Evolutionary conservation across 257 asterid genomes (phyloP).

Genomic region (Rauvolfia tetraphylla): DNA sequence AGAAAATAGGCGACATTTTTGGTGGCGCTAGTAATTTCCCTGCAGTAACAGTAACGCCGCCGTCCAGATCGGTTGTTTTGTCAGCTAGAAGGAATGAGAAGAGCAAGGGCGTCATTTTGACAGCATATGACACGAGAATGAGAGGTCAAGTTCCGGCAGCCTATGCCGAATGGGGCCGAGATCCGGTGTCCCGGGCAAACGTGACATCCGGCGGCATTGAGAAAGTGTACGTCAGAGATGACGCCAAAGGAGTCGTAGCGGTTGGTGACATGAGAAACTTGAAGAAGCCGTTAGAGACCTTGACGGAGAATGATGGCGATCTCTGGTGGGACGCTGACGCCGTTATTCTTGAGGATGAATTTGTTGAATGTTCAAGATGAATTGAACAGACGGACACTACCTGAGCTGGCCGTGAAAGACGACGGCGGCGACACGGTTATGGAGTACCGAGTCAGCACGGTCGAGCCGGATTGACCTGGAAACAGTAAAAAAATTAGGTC

Average conservation of each 20-base stretch:
- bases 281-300: constrained; percentile 48
- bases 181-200: constrained; percentile 12
- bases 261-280: constrained; percentile 79
- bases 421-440: background rate
- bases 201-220: constrained; percentile 9
- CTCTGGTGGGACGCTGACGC: constrained; percentile 84
- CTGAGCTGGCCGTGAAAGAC: background rate
- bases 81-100: constrained; percentile 39
- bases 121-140: constrained; percentile 68
- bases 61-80: constrained; percentile 39
- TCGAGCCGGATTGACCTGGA: background rate
- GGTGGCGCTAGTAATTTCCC: constrained; percentile 27
- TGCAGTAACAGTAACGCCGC: constrained; percentile 13
- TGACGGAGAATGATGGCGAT: constrained; percentile 43
- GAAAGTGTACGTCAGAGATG: constrained; percentile 54
- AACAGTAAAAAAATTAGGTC: background rate
- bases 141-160: constrained; percentile 46
- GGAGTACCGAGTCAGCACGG: constrained; percentile 7
- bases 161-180: constrained; percentile 55
- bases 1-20: constrained; percentile 14
- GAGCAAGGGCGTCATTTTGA: constrained; percentile 44
- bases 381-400: background rate
- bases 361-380: constrained; percentile 23
- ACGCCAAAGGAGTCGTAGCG: constrained; percentile 48
- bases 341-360: constrained; percentile 47